A percentile compares a stretch with the other conserved stretches of the same genome.
Conservation (phyloP, 441 rosid genomes). For the Breynia disticha region DNA sequence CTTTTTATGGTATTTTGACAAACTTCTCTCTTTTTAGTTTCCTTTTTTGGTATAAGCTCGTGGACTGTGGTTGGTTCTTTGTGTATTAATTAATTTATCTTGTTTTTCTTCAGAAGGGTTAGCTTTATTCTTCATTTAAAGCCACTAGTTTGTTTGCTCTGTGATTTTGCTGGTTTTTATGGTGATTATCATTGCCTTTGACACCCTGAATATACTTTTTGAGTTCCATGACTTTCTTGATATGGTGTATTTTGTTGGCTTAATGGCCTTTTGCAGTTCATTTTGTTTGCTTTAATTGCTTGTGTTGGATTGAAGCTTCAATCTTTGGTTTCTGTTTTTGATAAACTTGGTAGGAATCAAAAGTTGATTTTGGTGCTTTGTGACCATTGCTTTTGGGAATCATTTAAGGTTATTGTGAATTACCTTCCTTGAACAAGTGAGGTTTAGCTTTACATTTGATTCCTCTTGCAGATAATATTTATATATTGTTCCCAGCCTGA, state of each 20-base stretch:
- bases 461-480: background rate
- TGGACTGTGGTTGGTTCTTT: background rate
- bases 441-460: background rate
- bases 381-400: too few relatives aligned
- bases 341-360: too few relatives aligned
- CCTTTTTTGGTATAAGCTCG: background rate
- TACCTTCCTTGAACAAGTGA: conserved; percentile 16
- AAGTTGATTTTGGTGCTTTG: too few relatives aligned
- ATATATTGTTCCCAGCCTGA: background rate
- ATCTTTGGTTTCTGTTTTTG: too few relatives aligned
- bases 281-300: conserved; percentile 2
- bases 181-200: conserved; percentile 24
- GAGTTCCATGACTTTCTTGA: conserved; percentile 11
- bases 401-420: background rate
- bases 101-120: conserved; percentile 12
- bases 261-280: background rate
- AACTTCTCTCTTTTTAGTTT: background rate
- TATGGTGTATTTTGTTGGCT: too few relatives aligned
- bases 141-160: conserved; percentile 11
- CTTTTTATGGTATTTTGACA: background rate
- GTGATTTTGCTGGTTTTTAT: conserved; percentile 15
- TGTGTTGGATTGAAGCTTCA: background rate
- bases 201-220: conserved; percentile 12
- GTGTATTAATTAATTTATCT: conserved; percentile 12
- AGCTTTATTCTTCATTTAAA: conserved; percentile 16